phyloP scores from a whole-genome alignment of 441 rosid genomes.

The Sinapis alba region DNA sequence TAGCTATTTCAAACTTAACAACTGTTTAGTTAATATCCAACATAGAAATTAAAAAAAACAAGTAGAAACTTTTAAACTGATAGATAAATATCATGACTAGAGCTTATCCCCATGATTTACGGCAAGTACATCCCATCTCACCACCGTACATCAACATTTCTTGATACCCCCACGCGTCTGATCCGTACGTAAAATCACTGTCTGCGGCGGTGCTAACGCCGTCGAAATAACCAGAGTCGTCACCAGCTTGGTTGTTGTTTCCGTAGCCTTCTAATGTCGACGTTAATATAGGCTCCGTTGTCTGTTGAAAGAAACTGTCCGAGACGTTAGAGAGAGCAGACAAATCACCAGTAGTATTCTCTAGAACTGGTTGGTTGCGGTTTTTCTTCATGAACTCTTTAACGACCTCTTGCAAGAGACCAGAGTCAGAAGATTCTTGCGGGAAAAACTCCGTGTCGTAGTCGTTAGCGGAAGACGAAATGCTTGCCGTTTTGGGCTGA shows the following conservation, averaged over 20 bases:
- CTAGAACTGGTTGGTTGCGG: background rate
- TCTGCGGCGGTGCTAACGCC: background rate
- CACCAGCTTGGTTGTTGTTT: background rate
- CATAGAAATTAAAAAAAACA: background rate
- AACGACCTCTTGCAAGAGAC: conserved; percentile 77
- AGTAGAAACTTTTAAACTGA: background rate
- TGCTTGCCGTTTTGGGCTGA: background rate
- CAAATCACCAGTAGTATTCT: conserved; percentile 2
- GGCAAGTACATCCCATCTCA: conserved; percentile 27
- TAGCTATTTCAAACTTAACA: background rate
- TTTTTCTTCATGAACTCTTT: conserved; percentile 56
- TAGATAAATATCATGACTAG: background rate
- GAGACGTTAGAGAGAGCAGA: conserved; percentile 12
- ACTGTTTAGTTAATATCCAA: conserved; percentile 8
- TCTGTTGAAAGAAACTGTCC: background rate
- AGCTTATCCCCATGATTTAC: conserved; percentile 26
- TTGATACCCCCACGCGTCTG: conserved; percentile 27
- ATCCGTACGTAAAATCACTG: conserved; percentile 19
- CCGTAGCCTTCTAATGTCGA: background rate
- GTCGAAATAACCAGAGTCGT: conserved; percentile 1
- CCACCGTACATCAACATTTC: conserved; percentile 36
- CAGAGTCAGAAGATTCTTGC: conserved; percentile 63
- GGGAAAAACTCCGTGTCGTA: conserved; percentile 50
- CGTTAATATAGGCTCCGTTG: background rate
- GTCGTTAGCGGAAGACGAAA: conserved; percentile 11